Evolutionary conservation across 2,329 filamentous ascomycete species (phyloP), one percentile per base, ranked within the genome.

Genomic region (Corniculantispora saksenae): DNA sequence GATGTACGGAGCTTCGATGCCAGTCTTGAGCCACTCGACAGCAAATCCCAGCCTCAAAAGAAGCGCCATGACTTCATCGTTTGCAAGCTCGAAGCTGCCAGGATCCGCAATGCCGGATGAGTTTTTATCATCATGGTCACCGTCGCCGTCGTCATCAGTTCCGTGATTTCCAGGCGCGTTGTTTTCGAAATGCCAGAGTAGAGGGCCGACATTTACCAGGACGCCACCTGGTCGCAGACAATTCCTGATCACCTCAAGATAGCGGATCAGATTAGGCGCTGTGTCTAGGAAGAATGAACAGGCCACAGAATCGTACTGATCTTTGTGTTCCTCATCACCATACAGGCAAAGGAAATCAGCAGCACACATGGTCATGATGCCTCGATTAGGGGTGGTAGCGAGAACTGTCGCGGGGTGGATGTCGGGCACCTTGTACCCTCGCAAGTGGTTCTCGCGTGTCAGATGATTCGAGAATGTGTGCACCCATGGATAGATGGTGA

Each of bases 201-300:
- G 79, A 0, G 95, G 95, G 0, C 95, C 95, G 27, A 97, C 81
- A 73, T 99, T 99, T 73, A 97, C 85, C 82, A 97, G 91, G 4
- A 97, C 72, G 0, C 95, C 95, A 29, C 91, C 91, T 0, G 87
- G 82, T 69, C 86, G 88, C 58, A 99, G 84, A 72, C 94, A 96
- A 73, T 91, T 86, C 50, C 80, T 81, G 63, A 98, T 91, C 1
- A 93, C 89, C 74, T 97, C 89, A 40, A 99, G 86, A 74, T 99
- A 99, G 2, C 91, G 87, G 62, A 98, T 90, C 38, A 97, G 76
- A 75, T 99, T 98, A 1, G 94, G 94, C 2, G 95, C 95, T 1
- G 95, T 99, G 76, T 99, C 96, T 65, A 99, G 90, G 80, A 99
- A 99, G 80, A 98, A 99, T 13, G 97, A 91, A 3, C 91, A 92